phyloP scores from a whole-genome alignment of 495 filamentous ascomycete species.

The Penicillium argentinense region DNA sequence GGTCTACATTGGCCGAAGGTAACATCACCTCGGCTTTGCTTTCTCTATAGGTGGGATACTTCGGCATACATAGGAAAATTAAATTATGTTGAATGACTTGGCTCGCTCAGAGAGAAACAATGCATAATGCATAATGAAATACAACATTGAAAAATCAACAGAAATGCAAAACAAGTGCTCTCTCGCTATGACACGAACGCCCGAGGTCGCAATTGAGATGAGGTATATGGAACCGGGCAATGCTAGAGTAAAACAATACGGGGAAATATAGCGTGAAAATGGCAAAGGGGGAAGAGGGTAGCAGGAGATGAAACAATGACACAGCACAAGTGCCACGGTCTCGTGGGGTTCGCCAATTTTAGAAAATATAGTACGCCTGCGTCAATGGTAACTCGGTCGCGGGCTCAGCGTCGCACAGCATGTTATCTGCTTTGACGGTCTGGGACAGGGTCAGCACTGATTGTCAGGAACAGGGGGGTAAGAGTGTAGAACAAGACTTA shows the following conservation, averaged over 20 bases:
- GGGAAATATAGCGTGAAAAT: neutral
- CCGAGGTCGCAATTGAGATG: slow-evolving; percentile 18
- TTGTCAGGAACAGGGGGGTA: neutral
- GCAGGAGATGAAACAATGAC: neutral
- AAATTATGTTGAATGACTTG: too few relatives aligned
- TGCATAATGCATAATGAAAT: too few relatives aligned
- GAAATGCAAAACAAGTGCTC: slow-evolving; percentile 7
- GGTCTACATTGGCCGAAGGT: slow-evolving; percentile 10
- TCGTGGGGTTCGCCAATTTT: slow-evolving; percentile 15
- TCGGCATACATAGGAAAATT: too few relatives aligned
- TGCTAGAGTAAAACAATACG: neutral
- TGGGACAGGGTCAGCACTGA: slow-evolving; percentile 5
- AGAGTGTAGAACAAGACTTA: slow-evolving; percentile 33
- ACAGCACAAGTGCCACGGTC: neutral
- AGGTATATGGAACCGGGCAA: slow-evolving; percentile 20
- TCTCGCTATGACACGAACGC: slow-evolving; percentile 15
- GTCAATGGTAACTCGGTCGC: slow-evolving; percentile 71
- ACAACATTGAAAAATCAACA: neutral
- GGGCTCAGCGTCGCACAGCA: slow-evolving; percentile 73
- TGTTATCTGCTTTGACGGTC: slow-evolving; percentile 83
- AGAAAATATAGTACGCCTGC: slow-evolving; percentile 82
- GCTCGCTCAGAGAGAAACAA: too few relatives aligned
- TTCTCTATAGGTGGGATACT: too few relatives aligned
- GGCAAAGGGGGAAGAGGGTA: neutral
- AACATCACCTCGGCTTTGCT: too few relatives aligned